phyloP scores from a whole-genome alignment of 108 stramenopile genomes.

The Cyclostephanos tholiformis region DNA sequence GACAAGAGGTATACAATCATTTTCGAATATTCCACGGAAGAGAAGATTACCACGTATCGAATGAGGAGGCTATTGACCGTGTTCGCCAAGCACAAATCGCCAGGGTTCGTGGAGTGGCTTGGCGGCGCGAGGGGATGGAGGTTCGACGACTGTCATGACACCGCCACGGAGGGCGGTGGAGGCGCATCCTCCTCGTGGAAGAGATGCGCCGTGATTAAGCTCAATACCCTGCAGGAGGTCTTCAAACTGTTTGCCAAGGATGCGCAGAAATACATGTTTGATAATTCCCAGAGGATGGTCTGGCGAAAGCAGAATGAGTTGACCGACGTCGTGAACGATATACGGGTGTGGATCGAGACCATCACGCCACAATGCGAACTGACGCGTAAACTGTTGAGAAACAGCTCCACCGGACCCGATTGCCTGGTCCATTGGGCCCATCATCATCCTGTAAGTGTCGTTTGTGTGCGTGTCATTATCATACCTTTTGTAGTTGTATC shows the following conservation, averaged over 20 bases:
- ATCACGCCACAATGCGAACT: neutral
- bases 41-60: neutral
- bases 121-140: slow-evolving; percentile 15
- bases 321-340: slow-evolving; percentile 9
- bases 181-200: slow-evolving; percentile 1
- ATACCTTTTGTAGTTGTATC: neutral
- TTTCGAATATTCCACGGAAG: neutral
- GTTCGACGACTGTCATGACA: neutral
- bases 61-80: neutral
- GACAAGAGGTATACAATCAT: neutral
- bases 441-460: slow-evolving; percentile 8
- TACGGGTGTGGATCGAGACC: slow-evolving; percentile 16
- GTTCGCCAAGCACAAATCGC: neutral
- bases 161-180: neutral
- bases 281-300: neutral
- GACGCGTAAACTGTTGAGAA: neutral
- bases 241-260: slow-evolving; percentile 9
- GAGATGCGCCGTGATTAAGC: slow-evolving; percentile 2
- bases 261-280: slow-evolving; percentile 4
- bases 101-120: slow-evolving; percentile 12
- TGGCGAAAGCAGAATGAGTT: slow-evolving; percentile 16
- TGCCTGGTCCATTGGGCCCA: slow-evolving; percentile 12
- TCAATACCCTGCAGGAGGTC: slow-evolving; percentile 14
- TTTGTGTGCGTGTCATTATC: neutral
- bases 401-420: slow-evolving; percentile 8